Conservation (phyloP, 805 yeast genomes). For the Metschnikowia rubicola region DNA sequence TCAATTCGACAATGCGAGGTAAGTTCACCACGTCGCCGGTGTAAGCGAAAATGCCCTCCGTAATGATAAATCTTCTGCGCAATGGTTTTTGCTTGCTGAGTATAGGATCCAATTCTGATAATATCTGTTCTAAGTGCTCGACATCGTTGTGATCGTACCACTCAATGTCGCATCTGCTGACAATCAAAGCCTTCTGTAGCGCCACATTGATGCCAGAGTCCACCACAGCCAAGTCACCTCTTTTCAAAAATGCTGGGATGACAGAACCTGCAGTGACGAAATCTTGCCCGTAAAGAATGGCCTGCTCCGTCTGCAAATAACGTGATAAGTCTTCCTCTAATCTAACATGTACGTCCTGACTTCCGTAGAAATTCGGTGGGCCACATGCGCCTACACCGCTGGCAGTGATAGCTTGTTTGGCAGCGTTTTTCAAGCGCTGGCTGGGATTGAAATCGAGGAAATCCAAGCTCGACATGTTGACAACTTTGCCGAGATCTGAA, state of each 20-base stretch:
- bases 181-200: constrained; percentile 81
- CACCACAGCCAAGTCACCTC: constrained; percentile 90
- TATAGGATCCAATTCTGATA: constrained; percentile 57
- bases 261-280: constrained; percentile 83
- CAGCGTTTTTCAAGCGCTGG: constrained; percentile 46
- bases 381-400: constrained; percentile 98
- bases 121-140: constrained; percentile 70
- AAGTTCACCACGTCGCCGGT: constrained; percentile 78
- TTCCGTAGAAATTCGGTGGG: constrained; percentile 96
- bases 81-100: constrained; percentile 66
- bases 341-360: constrained; percentile 84
- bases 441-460: constrained; percentile 59
- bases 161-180: constrained; percentile 81
- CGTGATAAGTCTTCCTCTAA: constrained; percentile 71
- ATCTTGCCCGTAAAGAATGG: constrained; percentile 91
- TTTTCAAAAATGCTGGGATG: constrained; percentile 86
- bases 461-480: constrained; percentile 72
- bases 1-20: constrained; percentile 65
- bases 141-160: constrained; percentile 87
- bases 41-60: constrained; percentile 85
- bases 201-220: constrained; percentile 75
- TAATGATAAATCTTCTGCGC: constrained; percentile 85
- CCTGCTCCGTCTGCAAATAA: constrained; percentile 72
- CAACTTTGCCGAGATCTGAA: constrained; percentile 32
- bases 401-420: constrained; percentile 54